Evolutionary conservation across 495 filamentous ascomycete genomes (phyloP), one percentile per base, ranked within the genome.

Genomic region (Umbilicaria muhlenbergii): DNA sequence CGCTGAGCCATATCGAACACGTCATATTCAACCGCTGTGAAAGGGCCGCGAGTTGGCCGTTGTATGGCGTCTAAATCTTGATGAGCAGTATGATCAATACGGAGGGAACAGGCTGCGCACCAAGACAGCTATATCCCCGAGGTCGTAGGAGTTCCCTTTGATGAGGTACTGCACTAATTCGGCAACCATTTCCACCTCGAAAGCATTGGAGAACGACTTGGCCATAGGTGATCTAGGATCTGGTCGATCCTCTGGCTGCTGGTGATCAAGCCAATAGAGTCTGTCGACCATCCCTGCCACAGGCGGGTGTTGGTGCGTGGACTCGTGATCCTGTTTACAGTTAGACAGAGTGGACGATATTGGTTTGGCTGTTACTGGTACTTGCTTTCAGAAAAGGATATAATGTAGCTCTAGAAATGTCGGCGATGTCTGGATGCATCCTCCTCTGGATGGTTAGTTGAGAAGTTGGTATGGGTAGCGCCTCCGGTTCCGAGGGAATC

Each of bases 201-300:
- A 75, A 11, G 63, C 43, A 14, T 50, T 58, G 3, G 53, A 53
- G 44, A 80, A 56, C 19, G 56, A 60, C 15, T 58, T 62, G 7
- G 24, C 81, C 24, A 52, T 53, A 3, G 50, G 32, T 10, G 53
- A 56, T 7, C 46, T 41, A 8, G 51, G 42, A 33, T 57, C 52
- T 36, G 34, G 36, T 5, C 48, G 56, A 39, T 66, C 70, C 50
- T 87, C 83, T 0, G 49, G 61, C 4, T 69, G 47, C 8, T 59
- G 53, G 51, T 88, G 83, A 47, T 86, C 63, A 11, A 88, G 57
- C 84, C 82, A 91, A 45, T 75, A 89, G 3, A 87, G 51, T 1
- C 76, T 63, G 13, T 71, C 60, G 31, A 61, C 61, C 63, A 91
- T 74, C 2, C 83, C 83, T 11, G 55, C 48, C 4, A 87, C 74